Base-by-base conservation (phyloP, 108 stramenopile genomes). In the Discostella pseudostelligera region DNA sequence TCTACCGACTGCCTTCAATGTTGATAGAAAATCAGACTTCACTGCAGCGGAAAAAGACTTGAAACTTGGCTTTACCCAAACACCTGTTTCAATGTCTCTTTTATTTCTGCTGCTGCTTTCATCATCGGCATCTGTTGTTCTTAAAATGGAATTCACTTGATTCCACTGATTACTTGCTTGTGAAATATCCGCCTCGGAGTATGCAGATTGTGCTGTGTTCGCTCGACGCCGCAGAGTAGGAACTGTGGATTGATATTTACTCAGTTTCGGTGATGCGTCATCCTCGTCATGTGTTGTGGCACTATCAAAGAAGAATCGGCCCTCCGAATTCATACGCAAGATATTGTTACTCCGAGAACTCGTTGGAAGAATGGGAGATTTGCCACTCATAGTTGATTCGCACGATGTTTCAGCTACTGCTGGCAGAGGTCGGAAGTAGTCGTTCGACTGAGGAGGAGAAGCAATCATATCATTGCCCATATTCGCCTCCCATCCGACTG, bases 241-340 rank as follows among this genome's bases (percentile, higher is more conserved):
- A 21, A 47, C 76, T 22, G n/a, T 19, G 44, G 50, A 37, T 17
- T 26, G 28, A 2, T 16, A 11, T 10, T 17, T 60, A 19, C 51
- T 53, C 9, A 12, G 45, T 19, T 25, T 60, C 13, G 48, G 36
- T 49, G 60, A 26, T 47, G 62, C 64, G 0, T 76, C 74, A 26
- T 67, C 66, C 29, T 57, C 45, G 2, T 57, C 54, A 12, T 32
- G 8, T 1, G 24, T 16, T 35, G n/a, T 48, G 8, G 37, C 16
- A 32, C 22, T 59, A 50, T 77, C 50, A 50, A 77, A 77, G 1
- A 70, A 39, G 51, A 77, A 77, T 56, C 26, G 65, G 8, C 69
- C 76, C 37, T 77, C 76, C 4, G 69, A 65, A 10, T 64, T 77
- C 76, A 77, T 77, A 47, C 76, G 64, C 51, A 69, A 40, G 14